Evolutionary conservation across 257 asterid genomes (phyloP).

Genomic region (Rauvolfia tetraphylla): DNA sequence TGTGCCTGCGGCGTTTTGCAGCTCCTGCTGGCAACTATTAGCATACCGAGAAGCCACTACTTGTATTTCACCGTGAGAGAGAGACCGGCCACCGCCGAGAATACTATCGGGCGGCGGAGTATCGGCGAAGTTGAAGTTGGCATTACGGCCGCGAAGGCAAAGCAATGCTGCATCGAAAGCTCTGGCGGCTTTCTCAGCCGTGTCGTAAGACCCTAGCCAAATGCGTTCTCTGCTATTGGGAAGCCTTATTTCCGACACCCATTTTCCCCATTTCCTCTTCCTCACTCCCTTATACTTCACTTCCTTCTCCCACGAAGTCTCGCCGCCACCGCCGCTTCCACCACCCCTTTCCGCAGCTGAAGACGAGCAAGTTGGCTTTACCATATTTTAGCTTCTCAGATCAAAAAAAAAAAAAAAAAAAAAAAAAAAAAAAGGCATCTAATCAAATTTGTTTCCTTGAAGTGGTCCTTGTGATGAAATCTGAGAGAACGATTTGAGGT

Average conservation of each 20-base stretch:
- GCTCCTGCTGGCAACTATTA: conserved; percentile 10
- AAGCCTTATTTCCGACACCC: conserved; percentile 62
- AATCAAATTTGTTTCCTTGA: no score
- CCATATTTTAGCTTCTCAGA: no score
- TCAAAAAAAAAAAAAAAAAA: no score
- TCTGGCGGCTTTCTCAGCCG: conserved; percentile 59
- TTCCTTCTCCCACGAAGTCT: not conserved
- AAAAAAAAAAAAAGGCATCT: no score
- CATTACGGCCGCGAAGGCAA: conserved; percentile 55
- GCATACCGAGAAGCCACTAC: conserved; percentile 44
- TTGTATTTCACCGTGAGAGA: conserved; percentile 35
- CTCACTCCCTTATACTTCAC: conserved; percentile 60
- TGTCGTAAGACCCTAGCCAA: conserved; percentile 63
- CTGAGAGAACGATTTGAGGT: not conserved
- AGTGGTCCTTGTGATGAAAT: not conserved
- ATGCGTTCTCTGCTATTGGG: conserved; percentile 64
- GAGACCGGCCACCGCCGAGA: conserved; percentile 27
- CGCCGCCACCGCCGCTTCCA: not conserved
- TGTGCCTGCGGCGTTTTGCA: conserved; percentile 1
- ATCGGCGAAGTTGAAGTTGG: conserved; percentile 47
- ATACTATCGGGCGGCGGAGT: conserved; percentile 32
- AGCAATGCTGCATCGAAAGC: conserved; percentile 59
- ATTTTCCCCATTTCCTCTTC: conserved; percentile 64
- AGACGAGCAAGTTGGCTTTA: not conserved
- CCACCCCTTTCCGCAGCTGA: not conserved